Conservation (phyloP, 352 stramenopile genomes). For the Pythium folliculosum region DNA sequence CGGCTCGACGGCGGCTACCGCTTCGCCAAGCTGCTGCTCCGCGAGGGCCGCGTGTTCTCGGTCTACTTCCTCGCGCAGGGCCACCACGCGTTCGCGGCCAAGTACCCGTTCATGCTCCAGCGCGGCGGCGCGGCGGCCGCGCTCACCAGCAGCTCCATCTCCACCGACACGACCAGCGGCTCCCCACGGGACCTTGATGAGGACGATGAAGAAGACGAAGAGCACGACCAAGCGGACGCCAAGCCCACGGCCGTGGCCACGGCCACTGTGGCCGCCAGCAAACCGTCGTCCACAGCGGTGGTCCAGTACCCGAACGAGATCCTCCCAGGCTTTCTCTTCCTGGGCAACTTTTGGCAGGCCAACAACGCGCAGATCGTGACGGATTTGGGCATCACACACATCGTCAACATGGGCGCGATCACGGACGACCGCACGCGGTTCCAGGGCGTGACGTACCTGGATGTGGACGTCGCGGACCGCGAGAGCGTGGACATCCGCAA, state of each 20-base stretch:
- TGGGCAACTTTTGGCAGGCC: conserved; percentile 85
- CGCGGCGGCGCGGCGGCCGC: background rate
- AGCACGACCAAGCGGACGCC: background rate
- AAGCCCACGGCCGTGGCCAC: background rate
- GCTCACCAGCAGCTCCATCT: conserved; percentile 24
- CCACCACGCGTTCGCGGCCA: conserved; percentile 61
- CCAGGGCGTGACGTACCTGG: conserved; percentile 57
- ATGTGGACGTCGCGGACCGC: conserved; percentile 63
- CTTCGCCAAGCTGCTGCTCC: conserved; percentile 61
- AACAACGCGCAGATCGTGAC: conserved; percentile 56
- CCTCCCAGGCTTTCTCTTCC: conserved; percentile 63
- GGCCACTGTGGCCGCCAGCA: conserved; percentile 1
- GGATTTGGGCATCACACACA: conserved; percentile 65
- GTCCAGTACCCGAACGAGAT: conserved; percentile 81
- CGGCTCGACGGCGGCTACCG: conserved; percentile 71
- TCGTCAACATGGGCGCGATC: conserved; percentile 74
- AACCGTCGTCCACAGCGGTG: background rate
- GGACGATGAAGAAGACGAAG: conserved; percentile 15
- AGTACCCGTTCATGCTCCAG: conserved; percentile 69
- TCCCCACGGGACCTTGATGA: background rate
- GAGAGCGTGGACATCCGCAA: conserved; percentile 60
- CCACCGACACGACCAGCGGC: conserved; percentile 4
- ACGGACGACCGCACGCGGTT: conserved; percentile 60
- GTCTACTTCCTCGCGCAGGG: conserved; percentile 70
- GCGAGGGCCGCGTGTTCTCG: conserved; percentile 69